Conservation (phyloP, 2,329 filamentous ascomycete genomes). For the Pseudogymnoascus verrucosus region DNA sequence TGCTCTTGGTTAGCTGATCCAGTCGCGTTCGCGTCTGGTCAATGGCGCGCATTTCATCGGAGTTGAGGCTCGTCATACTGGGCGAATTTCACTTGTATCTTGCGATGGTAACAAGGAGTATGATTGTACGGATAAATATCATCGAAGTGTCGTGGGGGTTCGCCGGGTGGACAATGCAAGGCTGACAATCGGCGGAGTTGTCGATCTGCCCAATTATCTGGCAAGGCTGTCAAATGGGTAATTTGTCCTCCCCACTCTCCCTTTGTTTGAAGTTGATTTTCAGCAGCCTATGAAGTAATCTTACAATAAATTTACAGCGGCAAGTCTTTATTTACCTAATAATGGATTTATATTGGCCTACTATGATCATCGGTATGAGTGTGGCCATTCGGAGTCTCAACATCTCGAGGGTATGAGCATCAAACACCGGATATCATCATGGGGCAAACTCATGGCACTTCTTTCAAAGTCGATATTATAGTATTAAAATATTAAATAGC, state of each 20-base stretch:
- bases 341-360: background rate
- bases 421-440: background rate
- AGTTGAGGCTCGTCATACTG: background rate
- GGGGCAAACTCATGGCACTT: background rate
- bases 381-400: background rate
- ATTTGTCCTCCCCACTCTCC: background rate
- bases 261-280: background rate
- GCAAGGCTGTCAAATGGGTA: background rate
- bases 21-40: constrained; percentile 64
- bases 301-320: background rate
- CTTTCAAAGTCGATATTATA: constrained; percentile 8
- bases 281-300: no score
- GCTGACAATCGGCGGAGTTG: background rate
- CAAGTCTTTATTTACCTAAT: background rate
- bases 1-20: constrained; percentile 59
- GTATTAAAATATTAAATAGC: constrained; percentile 8
- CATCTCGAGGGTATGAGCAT: no score
- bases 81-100: background rate
- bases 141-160: background rate
- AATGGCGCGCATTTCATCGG: constrained; percentile 57
- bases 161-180: background rate
- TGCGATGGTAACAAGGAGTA: background rate
- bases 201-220: background rate
- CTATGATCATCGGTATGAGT: background rate
- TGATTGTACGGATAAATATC: background rate